Base-by-base conservation (phyloP, 805 yeast species). In the Metschnikowia sp. region DNA sequence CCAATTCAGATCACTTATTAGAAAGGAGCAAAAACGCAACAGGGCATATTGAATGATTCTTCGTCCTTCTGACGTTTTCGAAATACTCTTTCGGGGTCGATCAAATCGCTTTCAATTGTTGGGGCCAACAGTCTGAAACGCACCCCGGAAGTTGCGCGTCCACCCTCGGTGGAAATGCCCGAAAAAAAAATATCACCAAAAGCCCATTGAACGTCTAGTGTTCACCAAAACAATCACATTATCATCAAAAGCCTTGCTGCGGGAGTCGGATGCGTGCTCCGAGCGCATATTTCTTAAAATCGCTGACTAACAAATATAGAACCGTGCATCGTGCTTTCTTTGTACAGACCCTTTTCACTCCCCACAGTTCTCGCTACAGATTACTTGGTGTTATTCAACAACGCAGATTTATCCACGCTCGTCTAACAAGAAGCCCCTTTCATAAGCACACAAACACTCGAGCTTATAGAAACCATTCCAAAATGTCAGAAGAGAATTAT, bases 401-500 rank as follows among this genome's bases (percentile, higher is more conserved):
- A 8, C 33, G 22, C 36, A 36, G 43, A 38, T 22, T 22, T 22
- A 5, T 22, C 26, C 8, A 22, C 26, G 26, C 26, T 22, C 7
- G 8, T 22, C 26, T 22, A 22, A 22, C 26, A 22, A 22, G 26
- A 22, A 7, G 26, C 5, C 26, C 26, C 7, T 22, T 22, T 22
- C 26, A 22, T 22, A 22, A 22, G 26, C 26, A 22, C 8, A 22
- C 7, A 22, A 22, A 22, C 7, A 5, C 2, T 5, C 26, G 26
- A 32, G 38, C 49, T 26, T 31, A 33, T 30, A 47, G 49, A 37
- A 38, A 31, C 22, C 8, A 41, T 18, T 42, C 33, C 44, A 41
- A 43, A 26, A 55, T 55, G 59, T 50, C 57, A 8, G 58, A 55
- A 22, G 45, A 47, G n/a, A 48, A 55, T 40, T 53, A 44, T 32